Percentiles rank a stretch among this genome's conserved stretches.
These are phyloP conservation scores for Pancytospora epiphaga DNA, from an alignment of 371 early-diverging fungal genomes.

Conservation along the genomic window DNA sequence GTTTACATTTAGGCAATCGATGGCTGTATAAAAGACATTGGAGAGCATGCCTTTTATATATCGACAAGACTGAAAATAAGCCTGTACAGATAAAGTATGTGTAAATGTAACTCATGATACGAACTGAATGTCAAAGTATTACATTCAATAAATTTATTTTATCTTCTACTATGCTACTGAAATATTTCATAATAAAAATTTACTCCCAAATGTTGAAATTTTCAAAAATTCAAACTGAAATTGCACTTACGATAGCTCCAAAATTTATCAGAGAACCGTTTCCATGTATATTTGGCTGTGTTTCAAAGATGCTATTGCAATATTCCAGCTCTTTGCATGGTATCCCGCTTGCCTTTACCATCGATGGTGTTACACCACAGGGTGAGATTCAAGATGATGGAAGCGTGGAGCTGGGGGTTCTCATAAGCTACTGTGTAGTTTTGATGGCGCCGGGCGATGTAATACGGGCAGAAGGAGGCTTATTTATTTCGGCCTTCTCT, in stretches of 20 bases:
- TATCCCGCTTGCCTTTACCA: conserved; percentile 22
- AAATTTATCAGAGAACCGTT: conserved; percentile 16
- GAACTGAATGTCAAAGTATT: no score
- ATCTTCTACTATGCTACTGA: no score
- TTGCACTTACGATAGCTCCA: conserved; percentile 2
- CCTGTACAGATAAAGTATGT: no score
- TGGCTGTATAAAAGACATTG: no score
- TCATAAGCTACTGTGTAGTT: conserved; percentile 10
- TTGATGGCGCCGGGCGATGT: background rate
- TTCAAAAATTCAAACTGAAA: conserved; percentile 3
- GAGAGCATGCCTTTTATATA: no score
- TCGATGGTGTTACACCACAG: conserved; percentile 3
- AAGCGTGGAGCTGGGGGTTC: background rate
- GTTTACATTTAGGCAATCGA: no score
- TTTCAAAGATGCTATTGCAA: conserved; percentile 11
- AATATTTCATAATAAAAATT: no score
- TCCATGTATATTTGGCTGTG: background rate
- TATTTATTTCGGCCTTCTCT: conserved; percentile 4
- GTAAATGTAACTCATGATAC: no score
- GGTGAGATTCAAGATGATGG: conserved; percentile 23
- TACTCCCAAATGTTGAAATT: background rate
- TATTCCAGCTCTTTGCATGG: conserved; percentile 17
- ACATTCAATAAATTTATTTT: no score
- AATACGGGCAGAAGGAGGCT: conserved; percentile 2
- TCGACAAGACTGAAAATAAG: no score